These are phyloP conservation scores for Calonectria naviculata DNA, from an alignment of 2,329 filamentous ascomycete genomes.

Conservation along the genomic window DNA sequence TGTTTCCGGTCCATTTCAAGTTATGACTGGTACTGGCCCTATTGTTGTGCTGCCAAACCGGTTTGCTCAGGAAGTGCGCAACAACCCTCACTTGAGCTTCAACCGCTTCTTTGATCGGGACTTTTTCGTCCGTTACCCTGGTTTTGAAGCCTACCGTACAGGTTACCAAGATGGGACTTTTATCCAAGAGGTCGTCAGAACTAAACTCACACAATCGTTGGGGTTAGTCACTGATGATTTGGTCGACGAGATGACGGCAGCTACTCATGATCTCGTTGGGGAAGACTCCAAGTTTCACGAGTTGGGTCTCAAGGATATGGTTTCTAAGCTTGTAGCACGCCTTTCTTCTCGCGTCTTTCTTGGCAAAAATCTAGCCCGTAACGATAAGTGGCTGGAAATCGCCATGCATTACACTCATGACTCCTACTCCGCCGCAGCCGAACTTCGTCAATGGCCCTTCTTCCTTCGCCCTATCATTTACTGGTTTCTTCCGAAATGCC, in stretches of 20 bases:
- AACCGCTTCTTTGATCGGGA: constrained; percentile 16
- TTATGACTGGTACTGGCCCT: constrained; percentile 2
- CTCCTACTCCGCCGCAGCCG: constrained; percentile 45
- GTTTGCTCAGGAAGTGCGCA: constrained; percentile 5
- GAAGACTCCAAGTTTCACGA: neutral
- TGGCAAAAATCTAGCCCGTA: constrained; percentile 55
- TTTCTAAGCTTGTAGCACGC: constrained; percentile 50
- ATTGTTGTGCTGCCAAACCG: neutral
- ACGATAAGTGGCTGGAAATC: constrained; percentile 59
- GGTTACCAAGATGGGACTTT: constrained; percentile 8
- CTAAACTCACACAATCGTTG: constrained; percentile 1
- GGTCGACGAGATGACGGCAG: neutral
- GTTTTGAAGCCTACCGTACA: constrained; percentile 13
- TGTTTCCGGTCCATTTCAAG: neutral
- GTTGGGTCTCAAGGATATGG: neutral
- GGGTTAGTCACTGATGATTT: constrained; percentile 1
- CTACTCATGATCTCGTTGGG: neutral
- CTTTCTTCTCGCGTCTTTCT: constrained; percentile 62
- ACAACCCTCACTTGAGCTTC: constrained; percentile 16
- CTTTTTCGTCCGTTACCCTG: constrained; percentile 14
- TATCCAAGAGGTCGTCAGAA: constrained; percentile 1
- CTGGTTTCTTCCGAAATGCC: constrained; percentile 12
- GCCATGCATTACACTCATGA: constrained; percentile 55
- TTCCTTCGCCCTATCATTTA: neutral
- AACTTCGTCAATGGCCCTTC: constrained; percentile 53